Evolutionary conservation across 805 yeast genomes (phyloP), one percentile per base, ranked within the genome.

Genomic region (Yamadazyma ubonensis): DNA sequence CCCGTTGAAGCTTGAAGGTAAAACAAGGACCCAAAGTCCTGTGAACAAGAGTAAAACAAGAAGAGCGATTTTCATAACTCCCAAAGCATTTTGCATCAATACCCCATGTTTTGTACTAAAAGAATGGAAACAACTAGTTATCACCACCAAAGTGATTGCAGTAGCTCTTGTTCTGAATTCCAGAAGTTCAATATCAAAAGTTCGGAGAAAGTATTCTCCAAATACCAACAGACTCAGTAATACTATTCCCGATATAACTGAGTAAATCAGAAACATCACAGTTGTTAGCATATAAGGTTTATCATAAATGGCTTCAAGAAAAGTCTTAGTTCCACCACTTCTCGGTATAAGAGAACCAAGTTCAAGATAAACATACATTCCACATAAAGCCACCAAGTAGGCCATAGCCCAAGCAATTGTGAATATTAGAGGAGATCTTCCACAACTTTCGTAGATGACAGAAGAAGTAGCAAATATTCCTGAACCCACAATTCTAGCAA

Each of bases 381-480:
- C 91, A 10, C 84, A 71, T 58, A 81, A 79, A 8, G 89, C 78
- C 42, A 81, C 65, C 4, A 73, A 34, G 1, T 82, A 82, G 3
- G 87, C 81, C 8, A 80, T 53, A 2, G 70, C 21, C 93, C 93
- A 85, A 1, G 84, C 74, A 0, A 65, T 43, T 33, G 83, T 73
- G 54, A 82, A 85, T 23, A 82, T 51, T 15, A 70, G 59, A 2
- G 81, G 77, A 7, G 84, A 81, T 10, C 86, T 81, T 18, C 90
- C 90, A 50, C 79, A 76, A 48, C 81, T 83, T 32, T 71, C 72
- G 51, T 76, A 81, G 21, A 84, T 76, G 18, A 81, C 75, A 14
- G 85, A 74, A 0, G 90, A 83, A 1, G 81, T 76, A 6, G 89
- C 82, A 63, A 84, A 81, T 6, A 85, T 83, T 0, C 93, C 93